These are phyloP conservation scores for Orychophragmus violaceus DNA, from an alignment of 345 rosid genomes.

Conservation along the genomic window DNA sequence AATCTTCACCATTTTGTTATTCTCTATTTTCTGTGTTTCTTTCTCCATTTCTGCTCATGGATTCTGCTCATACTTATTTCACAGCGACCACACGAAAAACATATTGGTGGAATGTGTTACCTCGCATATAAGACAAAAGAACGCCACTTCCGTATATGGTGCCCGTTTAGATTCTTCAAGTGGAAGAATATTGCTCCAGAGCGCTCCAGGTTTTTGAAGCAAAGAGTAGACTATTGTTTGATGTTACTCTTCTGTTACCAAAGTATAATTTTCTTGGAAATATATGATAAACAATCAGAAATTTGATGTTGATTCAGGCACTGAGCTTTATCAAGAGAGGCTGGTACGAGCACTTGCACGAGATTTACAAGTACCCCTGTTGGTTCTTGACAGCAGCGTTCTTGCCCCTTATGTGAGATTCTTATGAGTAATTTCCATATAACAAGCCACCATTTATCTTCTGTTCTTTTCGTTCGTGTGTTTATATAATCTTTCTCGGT, in stretches of 20 bases:
- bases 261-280: not conserved
- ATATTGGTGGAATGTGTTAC: constrained; percentile 78
- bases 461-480: not conserved
- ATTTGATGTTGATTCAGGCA: constrained; percentile 46
- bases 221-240: not conserved
- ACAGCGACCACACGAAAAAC: constrained; percentile 69
- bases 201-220: constrained; percentile 66
- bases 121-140: constrained; percentile 74
- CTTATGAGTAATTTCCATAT: constrained; percentile 8
- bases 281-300: not conserved
- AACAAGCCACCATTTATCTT: not conserved
- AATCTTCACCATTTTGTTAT: not conserved
- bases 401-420: constrained; percentile 96
- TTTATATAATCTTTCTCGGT: constrained; percentile 4
- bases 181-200: constrained; percentile 85
- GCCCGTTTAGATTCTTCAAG: constrained; percentile 76
- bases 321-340: constrained; percentile 92
- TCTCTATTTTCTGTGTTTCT: not conserved
- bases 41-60: constrained; percentile 6
- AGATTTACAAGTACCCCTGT: constrained; percentile 72
- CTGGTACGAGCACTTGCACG: constrained; percentile 85
- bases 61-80: constrained; percentile 10
- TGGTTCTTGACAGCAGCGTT: constrained; percentile 84
- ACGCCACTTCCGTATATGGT: constrained; percentile 53
- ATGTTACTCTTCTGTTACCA: not conserved